Conservation (phyloP, 139 green algal species). For the Closterium sp. region DNA sequence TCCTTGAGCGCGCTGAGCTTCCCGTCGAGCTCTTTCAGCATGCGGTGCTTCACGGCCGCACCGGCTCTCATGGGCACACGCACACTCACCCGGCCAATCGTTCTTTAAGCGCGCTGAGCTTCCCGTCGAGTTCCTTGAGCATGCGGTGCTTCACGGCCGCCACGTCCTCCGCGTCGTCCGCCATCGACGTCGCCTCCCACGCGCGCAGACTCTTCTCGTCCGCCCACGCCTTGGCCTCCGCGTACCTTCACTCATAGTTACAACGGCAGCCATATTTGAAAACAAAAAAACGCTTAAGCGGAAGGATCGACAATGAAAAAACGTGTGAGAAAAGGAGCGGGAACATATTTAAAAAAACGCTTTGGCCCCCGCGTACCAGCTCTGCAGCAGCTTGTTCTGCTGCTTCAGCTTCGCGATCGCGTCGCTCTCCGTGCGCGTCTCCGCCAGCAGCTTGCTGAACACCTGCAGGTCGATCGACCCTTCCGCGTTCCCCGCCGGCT, state of each 20-base stretch:
- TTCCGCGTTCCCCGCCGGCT: not conserved
- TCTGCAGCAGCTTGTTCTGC: constrained; percentile 13
- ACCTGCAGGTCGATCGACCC: constrained; percentile 7
- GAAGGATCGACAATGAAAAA: too few relatives aligned
- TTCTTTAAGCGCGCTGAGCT: not conserved
- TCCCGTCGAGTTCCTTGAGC: not conserved
- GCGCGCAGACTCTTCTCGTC: constrained; percentile 2
- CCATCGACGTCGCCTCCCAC: not conserved
- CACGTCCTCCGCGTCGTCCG: constrained; percentile 1
- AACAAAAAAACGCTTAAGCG: too few relatives aligned
- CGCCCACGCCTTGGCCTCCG: not conserved
- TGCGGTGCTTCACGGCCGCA: not conserved
- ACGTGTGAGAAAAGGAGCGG: too few relatives aligned
- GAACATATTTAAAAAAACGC: too few relatives aligned
- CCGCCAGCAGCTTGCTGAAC: not conserved
- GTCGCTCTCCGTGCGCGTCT: not conserved
- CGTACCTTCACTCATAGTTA: too few relatives aligned
- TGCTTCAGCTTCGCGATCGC: not conserved
- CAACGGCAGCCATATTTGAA: too few relatives aligned
- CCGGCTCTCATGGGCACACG: not conserved
- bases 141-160: not conserved
- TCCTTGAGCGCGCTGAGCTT: not conserved
- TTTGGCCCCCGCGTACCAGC: not conserved
- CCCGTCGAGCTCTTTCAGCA: not conserved
- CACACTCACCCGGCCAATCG: not conserved